Percentiles rank a stretch among this genome's conserved stretches.
Evolutionary conservation across 164 flowering plant species (phyloP).

Genomic region (Paratinospora sagittata): DNA sequence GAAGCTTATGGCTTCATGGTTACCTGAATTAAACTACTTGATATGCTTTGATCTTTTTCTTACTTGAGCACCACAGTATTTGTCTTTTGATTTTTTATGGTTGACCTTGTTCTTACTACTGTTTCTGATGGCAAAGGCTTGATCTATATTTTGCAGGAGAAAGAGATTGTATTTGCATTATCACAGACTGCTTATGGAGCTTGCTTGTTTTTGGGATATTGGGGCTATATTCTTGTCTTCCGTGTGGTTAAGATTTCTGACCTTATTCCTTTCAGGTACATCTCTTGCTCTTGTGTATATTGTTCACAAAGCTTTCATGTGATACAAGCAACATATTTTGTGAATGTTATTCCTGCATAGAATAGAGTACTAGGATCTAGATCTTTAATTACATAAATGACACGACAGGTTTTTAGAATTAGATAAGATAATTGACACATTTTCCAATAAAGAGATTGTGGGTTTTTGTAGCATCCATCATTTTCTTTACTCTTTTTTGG

Average conservation of each 20-base stretch:
- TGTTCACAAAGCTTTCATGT: not conserved
- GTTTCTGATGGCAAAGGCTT: not conserved
- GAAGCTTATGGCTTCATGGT: not conserved
- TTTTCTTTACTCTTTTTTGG: not conserved
- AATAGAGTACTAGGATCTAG: not conserved
- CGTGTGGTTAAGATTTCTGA: constrained; percentile 28
- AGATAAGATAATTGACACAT: not conserved
- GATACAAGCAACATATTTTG: not conserved
- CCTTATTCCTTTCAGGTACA: constrained; percentile 86
- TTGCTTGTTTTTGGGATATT: constrained; percentile 71
- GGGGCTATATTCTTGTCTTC: constrained; percentile 72
- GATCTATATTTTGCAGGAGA: constrained; percentile 53
- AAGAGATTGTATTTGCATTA: constrained; percentile 60
- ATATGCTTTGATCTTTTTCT: not conserved
- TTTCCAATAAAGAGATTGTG: too few relatives aligned
- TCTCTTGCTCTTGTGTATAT: not conserved
- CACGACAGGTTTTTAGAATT: not conserved
- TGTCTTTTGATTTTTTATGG: not conserved
- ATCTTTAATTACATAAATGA: not conserved
- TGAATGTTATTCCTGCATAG: not conserved
- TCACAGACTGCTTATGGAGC: constrained; percentile 85
- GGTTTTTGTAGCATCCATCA: not conserved
- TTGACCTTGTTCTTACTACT: not conserved
- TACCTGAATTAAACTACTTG: not conserved
- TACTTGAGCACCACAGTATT: not conserved